Percentiles rank a stretch among this genome's conserved stretches.
These are phyloP conservation scores for Lipomyces kockii DNA, from an alignment of 805 yeast species.

Conservation along the genomic window DNA sequence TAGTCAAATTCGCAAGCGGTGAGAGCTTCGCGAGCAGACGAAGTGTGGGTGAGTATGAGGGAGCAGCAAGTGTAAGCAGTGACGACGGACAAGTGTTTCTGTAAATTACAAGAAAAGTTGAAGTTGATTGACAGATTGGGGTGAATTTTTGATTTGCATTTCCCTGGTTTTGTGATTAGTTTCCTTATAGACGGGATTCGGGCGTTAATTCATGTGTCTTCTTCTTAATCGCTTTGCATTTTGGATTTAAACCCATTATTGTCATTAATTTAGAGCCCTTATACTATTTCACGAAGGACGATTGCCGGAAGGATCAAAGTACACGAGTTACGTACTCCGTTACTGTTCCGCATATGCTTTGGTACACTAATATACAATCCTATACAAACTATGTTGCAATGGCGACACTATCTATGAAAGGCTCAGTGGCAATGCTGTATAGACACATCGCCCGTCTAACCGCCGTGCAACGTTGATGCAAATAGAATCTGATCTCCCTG, in stretches of 20 bases:
- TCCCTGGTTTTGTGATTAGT: constrained; percentile 2
- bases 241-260: background rate
- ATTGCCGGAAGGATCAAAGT: too few relatives aligned
- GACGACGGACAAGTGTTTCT: constrained; percentile 35
- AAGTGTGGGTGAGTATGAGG: constrained; percentile 16
- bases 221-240: background rate
- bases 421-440: too few relatives aligned
- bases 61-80: constrained; percentile 1
- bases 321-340: too few relatives aligned
- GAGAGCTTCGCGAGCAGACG: constrained; percentile 32
- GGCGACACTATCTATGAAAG: too few relatives aligned
- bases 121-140: background rate
- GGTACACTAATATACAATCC: background rate
- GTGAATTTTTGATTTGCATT: background rate
- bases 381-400: background rate
- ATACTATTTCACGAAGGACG: too few relatives aligned
- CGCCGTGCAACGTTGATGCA: constrained; percentile 95
- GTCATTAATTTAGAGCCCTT: background rate
- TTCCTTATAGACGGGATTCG: constrained; percentile 2
- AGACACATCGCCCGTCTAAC: constrained; percentile 51
- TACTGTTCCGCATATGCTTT: too few relatives aligned
- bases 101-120: background rate
- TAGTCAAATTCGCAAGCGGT: constrained; percentile 31
- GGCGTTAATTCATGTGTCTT: background rate
- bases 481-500: constrained; percentile 79